Percentiles rank a stretch among this genome's conserved stretches.
Evolutionary conservation across 352 stramenopile genomes (phyloP).

Genomic region (Globisporangium ultimum): DNA sequence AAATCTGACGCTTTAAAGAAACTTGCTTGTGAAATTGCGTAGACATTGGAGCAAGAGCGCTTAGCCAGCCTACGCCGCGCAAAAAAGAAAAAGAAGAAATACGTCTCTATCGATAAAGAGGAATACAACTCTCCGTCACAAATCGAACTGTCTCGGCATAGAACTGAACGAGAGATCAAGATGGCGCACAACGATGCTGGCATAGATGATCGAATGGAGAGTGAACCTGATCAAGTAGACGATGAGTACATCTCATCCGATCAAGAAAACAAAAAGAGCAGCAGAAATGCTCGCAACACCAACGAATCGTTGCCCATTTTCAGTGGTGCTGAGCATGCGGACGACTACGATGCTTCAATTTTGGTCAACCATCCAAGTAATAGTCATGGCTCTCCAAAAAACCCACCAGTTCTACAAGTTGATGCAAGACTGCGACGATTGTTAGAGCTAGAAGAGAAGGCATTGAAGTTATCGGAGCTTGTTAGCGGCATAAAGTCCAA

Average conservation of each 20-base stretch:
- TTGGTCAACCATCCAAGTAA: conserved; percentile 2
- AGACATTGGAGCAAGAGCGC: conserved; percentile 25
- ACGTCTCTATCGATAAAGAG: background rate
- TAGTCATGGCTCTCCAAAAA: background rate
- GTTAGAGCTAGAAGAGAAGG: conserved; percentile 14
- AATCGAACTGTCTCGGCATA: background rate
- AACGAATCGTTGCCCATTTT: background rate
- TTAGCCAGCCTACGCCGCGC: conserved; percentile 9
- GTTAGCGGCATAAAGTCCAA: conserved; percentile 9
- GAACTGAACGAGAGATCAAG: background rate
- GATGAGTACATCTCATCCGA: conserved; percentile 3
- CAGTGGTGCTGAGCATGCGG: background rate
- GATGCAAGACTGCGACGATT: conserved; percentile 5
- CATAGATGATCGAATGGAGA: background rate
- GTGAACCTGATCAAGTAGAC: background rate
- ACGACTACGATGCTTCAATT: conserved; percentile 7
- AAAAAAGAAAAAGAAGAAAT: conserved; percentile 12
- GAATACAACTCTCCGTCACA: background rate
- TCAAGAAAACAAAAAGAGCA: conserved; percentile 11
- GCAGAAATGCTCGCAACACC: background rate
- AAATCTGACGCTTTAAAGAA: background rate
- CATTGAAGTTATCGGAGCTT: conserved; percentile 6
- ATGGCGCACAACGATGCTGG: background rate
- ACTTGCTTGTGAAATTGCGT: background rate
- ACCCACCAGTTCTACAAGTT: background rate